Conservation (phyloP, 176 grass and related monocot genomes). For the Zoysia pacifica region DNA sequence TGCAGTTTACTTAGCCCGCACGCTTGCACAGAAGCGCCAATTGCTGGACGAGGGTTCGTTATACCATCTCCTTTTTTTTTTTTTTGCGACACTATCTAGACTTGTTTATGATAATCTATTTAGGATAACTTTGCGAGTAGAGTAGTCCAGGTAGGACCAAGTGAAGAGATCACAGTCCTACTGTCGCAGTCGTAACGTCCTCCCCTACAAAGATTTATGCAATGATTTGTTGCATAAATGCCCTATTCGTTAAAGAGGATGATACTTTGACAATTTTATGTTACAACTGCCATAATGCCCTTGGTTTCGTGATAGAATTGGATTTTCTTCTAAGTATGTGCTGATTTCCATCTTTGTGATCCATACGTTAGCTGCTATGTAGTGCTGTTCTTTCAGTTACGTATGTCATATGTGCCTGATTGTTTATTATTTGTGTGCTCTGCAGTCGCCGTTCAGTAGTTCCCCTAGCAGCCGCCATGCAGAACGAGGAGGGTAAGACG, state of each 20-base stretch:
- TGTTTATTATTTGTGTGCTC: neutral
- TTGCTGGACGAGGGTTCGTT: neutral
- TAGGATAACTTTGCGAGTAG: too few relatives aligned
- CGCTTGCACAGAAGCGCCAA: neutral
- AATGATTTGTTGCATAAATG: too few relatives aligned
- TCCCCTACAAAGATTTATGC: too few relatives aligned
- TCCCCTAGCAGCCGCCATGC: conserved; percentile 36
- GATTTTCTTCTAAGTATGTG: neutral
- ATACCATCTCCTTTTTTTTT: too few relatives aligned
- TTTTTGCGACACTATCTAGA: too few relatives aligned
- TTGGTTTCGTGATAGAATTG: neutral
- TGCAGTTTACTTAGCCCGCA: neutral
- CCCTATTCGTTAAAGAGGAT: too few relatives aligned
- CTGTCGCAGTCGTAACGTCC: too few relatives aligned
- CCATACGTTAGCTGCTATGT: neutral
- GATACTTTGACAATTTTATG: too few relatives aligned
- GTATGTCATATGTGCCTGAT: conserved; percentile 1
- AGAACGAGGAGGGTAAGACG: conserved; percentile 76
- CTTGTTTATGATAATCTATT: too few relatives aligned
- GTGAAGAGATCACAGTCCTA: neutral
- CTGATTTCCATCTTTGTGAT: neutral
- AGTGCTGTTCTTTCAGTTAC: neutral
- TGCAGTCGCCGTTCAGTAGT: conserved; percentile 24
- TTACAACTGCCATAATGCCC: too few relatives aligned
- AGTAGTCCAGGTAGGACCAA: too few relatives aligned